A percentile compares a stretch with the other conserved stretches of the same genome.
Conservation (phyloP, 768 basidiomycete species). For the Termitomyces sp. region DNA sequence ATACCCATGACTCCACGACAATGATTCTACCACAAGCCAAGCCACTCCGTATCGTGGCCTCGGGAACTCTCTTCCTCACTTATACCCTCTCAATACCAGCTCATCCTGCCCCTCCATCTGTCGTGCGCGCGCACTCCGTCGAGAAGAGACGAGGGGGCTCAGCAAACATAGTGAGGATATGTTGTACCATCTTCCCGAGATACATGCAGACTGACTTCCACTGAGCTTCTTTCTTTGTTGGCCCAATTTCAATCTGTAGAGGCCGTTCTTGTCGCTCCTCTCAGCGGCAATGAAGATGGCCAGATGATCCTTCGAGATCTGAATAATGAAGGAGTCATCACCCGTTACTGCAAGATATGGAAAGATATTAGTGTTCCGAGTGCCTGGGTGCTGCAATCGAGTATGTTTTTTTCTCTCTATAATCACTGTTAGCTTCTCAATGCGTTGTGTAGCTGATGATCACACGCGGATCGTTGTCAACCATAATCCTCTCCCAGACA, state of each 20-base stretch:
- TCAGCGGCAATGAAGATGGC: conserved; percentile 71
- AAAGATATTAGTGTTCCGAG: conserved; percentile 67
- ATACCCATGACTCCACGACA: conserved; percentile 28
- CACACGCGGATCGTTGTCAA: conserved; percentile 70
- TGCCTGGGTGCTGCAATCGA: conserved; percentile 77
- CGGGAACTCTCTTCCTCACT: conserved; percentile 76
- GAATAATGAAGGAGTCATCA: conserved; percentile 61
- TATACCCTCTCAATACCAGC: conserved; percentile 60
- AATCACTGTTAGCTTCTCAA: background rate
- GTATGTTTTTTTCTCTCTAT: conserved; percentile 28
- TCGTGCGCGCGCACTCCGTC: conserved; percentile 69
- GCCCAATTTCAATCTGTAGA: conserved; percentile 67
- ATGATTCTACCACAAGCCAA: conserved; percentile 21
- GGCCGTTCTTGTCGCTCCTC: conserved; percentile 65
- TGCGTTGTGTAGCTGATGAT: conserved; percentile 39
- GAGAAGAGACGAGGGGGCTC: conserved; percentile 65
- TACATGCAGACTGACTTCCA: conserved; percentile 1
- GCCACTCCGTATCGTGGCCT: conserved; percentile 70
- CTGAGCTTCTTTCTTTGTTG: conserved; percentile 56
- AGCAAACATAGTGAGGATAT: conserved; percentile 44
- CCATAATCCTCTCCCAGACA: conserved; percentile 83
- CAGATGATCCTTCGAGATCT: conserved; percentile 56
- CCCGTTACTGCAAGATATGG: conserved; percentile 71
- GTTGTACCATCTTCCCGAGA: background rate
- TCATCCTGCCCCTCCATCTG: conserved; percentile 53